A percentile compares a stretch with the other conserved stretches of the same genome.
Conservation (phyloP, 139 green algal genomes). For the Yamagishiella unicocca region DNA sequence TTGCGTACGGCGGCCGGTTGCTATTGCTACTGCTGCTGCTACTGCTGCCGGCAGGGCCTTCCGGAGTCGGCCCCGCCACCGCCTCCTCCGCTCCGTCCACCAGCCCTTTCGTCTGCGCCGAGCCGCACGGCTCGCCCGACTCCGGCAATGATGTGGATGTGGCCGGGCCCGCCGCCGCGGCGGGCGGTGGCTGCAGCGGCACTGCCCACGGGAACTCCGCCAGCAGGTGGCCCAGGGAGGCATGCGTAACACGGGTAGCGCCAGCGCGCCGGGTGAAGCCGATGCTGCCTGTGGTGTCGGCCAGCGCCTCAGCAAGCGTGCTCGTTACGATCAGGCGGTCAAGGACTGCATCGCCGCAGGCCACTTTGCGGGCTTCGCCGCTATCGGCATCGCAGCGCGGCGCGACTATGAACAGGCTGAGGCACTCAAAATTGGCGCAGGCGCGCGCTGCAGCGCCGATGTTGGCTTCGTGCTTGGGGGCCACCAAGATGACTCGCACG, state of each 20-base stretch:
- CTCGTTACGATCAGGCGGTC: constrained; percentile 49
- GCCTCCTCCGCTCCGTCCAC: too few species aligned
- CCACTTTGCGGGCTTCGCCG: constrained; percentile 61
- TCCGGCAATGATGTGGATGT: too few species aligned
- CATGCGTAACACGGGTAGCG: constrained; percentile 56
- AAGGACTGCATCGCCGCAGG: constrained; percentile 55
- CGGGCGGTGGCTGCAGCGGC: not conserved
- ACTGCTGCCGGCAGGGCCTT: not conserved
- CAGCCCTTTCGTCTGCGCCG: too few species aligned
- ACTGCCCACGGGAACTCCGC: constrained; percentile 42
- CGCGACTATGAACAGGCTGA: not conserved
- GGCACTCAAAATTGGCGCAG: constrained; percentile 71
- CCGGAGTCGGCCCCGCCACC: too few species aligned
- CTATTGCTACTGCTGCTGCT: not conserved
- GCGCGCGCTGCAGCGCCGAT: constrained; percentile 62
- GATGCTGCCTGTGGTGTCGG: constrained; percentile 60
- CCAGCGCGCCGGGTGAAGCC: constrained; percentile 70
- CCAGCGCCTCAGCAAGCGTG: constrained; percentile 50
- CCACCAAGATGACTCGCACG: constrained; percentile 60
- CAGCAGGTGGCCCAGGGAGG: constrained; percentile 55
- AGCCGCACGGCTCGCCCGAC: too few species aligned
- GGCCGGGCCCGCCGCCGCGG: too few species aligned
- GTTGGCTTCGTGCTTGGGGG: constrained; percentile 69
- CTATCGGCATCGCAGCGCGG: constrained; percentile 20
- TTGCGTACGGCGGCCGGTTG: not conserved